These are phyloP conservation scores for Macrocybe gigantea DNA, from an alignment of 768 basidiomycete genomes.

Conservation along the genomic window DNA sequence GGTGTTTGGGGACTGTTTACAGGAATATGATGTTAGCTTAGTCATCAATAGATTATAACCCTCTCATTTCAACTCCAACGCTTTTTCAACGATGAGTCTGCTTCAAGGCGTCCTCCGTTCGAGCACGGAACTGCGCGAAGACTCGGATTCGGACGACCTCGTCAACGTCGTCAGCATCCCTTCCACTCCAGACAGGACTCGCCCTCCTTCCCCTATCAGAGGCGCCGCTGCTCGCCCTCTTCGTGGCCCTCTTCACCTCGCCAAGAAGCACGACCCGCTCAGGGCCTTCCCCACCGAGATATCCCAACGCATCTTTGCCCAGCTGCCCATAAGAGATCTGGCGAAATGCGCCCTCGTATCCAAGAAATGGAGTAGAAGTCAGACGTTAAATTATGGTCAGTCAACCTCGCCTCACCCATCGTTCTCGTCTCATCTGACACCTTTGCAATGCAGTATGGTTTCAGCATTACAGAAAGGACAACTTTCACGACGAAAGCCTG, in stretches of 20 bases:
- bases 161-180: slow-evolving; percentile 66
- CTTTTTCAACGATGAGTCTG: slow-evolving; percentile 46
- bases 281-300: slow-evolving; percentile 74
- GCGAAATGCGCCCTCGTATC: slow-evolving; percentile 77
- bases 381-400: slow-evolving; percentile 87
- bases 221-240: slow-evolving; percentile 41
- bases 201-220: slow-evolving; percentile 50
- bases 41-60: background rate
- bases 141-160: slow-evolving; percentile 62
- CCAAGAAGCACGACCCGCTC: slow-evolving; percentile 52
- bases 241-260: slow-evolving; percentile 42
- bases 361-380: slow-evolving; percentile 83
- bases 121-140: slow-evolving; percentile 35
- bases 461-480: slow-evolving; percentile 82
- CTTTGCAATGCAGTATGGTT: slow-evolving; percentile 74
- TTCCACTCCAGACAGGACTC: slow-evolving; percentile 61
- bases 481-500: slow-evolving; percentile 74
- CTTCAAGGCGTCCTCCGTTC: slow-evolving; percentile 67
- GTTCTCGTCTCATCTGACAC: slow-evolving; percentile 1
- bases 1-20: slow-evolving; percentile 81
- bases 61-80: background rate
- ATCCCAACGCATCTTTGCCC: slow-evolving; percentile 70
- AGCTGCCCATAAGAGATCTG: slow-evolving; percentile 57
- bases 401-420: background rate
- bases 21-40: slow-evolving; percentile 41